phyloP scores from a whole-genome alignment of 2,329 filamentous ascomycete genomes.

The Xylariaceae sp. region DNA sequence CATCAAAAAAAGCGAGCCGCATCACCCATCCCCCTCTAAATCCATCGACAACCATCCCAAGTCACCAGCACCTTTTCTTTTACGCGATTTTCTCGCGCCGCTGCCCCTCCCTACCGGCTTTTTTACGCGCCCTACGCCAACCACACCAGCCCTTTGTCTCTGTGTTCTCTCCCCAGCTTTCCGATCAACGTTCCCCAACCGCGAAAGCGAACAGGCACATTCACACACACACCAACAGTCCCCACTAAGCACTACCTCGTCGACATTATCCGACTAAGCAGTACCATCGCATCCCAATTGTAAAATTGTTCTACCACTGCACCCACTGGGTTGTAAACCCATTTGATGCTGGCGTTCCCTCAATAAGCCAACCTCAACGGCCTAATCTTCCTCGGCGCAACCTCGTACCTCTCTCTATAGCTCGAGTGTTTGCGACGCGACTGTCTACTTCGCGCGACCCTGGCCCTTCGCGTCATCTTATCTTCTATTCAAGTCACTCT shows the following conservation, averaged over 20 bases:
- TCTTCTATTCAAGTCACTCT: not conserved
- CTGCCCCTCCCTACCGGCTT: conserved; percentile 46
- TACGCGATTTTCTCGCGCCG: conserved; percentile 60
- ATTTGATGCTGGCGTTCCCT: conserved; percentile 6
- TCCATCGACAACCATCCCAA: conserved; percentile 64
- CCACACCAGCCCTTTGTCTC: conserved; percentile 37
- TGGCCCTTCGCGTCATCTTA: conserved; percentile 2
- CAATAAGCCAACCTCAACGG: conserved; percentile 10
- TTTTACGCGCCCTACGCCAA: conserved; percentile 41
- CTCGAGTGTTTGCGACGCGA: conserved; percentile 30
- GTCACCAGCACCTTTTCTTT: conserved; percentile 58
- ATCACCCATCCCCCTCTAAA: conserved; percentile 64
- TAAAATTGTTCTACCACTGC: conserved; percentile 24
- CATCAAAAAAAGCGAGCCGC: conserved; percentile 60
- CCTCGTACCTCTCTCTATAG: conserved; percentile 1
- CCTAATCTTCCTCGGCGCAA: conserved; percentile 14
- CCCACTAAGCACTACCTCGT: conserved; percentile 16
- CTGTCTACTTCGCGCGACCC: conserved; percentile 17
- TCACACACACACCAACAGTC: conserved; percentile 13
- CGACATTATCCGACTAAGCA: conserved; percentile 7
- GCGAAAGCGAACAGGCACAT: conserved; percentile 9
- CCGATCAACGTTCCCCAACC: conserved; percentile 18
- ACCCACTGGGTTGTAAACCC: conserved; percentile 19
- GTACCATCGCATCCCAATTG: conserved; percentile 20
- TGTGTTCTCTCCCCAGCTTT: conserved; percentile 41